Evolutionary conservation across 257 asterid genomes (phyloP).

Genomic region (Craterostigma plantagineum): DNA sequence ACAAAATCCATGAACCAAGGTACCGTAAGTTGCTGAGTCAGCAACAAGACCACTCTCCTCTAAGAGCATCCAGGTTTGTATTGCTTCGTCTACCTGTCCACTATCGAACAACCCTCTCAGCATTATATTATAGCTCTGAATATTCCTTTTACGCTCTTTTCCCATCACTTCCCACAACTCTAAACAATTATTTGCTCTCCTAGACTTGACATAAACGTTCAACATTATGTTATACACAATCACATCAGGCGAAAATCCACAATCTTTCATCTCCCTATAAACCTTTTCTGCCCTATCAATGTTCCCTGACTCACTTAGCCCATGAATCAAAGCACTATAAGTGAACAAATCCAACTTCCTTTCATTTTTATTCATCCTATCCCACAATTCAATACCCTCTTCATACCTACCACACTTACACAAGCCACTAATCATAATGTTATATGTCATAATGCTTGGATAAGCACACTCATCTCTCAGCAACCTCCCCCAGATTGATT

Average conservation of each 20-base stretch:
- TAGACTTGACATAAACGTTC: slow-evolving; percentile 40
- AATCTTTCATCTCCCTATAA: slow-evolving; percentile 38
- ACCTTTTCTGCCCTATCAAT: slow-evolving; percentile 54
- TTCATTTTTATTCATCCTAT: slow-evolving; percentile 51
- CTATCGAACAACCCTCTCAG: slow-evolving; percentile 46
- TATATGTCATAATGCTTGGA: slow-evolving; percentile 60
- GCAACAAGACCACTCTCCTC: slow-evolving; percentile 34
- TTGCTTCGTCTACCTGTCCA: slow-evolving; percentile 35
- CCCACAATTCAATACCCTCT: slow-evolving; percentile 51
- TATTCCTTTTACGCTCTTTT: slow-evolving; percentile 34
- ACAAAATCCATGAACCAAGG: slow-evolving; percentile 61
- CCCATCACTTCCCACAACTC: slow-evolving; percentile 81
- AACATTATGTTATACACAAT: slow-evolving; percentile 58
- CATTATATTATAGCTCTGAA: slow-evolving; percentile 70
- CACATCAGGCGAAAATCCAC: slow-evolving; percentile 37
- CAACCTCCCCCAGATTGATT: slow-evolving; percentile 57
- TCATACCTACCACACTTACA: slow-evolving; percentile 51
- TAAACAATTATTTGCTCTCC: slow-evolving; percentile 25
- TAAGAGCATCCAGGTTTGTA: slow-evolving; percentile 42
- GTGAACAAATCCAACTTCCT: slow-evolving; percentile 55
- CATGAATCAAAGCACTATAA: slow-evolving; percentile 56
- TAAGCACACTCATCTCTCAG: slow-evolving; percentile 26
- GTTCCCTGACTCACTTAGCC: slow-evolving; percentile 55
- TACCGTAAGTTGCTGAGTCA: slow-evolving; percentile 45
- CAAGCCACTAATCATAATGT: slow-evolving; percentile 73